These are phyloP conservation scores for Trypanosoma platydactyli DNA, from an alignment of 208 protist species.

Conservation along the genomic window DNA sequence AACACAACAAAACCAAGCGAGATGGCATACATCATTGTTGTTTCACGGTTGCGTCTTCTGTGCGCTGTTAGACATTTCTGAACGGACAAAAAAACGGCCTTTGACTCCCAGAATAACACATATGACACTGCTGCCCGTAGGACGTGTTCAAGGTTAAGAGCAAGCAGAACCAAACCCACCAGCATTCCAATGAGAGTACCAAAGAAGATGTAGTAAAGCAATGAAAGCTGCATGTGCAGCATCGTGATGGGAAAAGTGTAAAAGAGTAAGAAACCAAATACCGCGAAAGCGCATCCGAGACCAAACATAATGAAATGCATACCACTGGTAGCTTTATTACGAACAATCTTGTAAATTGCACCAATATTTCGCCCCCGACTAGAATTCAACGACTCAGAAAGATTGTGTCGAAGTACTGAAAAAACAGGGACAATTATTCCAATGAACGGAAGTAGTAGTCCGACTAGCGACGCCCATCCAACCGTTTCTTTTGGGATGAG, in stretches of 20 bases:
- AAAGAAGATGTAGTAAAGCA: slow-evolving; percentile 96
- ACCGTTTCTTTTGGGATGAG: slow-evolving; percentile 45
- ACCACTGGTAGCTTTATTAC: slow-evolving; percentile 29
- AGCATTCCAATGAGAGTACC: slow-evolving; percentile 89
- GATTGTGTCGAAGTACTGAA: slow-evolving; percentile 52
- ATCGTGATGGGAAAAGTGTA: slow-evolving; percentile 92
- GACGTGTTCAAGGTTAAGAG: slow-evolving; percentile 90
- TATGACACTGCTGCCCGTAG: slow-evolving; percentile 50
- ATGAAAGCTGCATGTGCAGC: slow-evolving; percentile 76
- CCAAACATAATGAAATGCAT: slow-evolving; percentile 43
- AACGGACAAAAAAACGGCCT: slow-evolving; percentile 61
- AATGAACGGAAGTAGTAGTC: slow-evolving; percentile 79
- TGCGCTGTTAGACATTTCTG: slow-evolving; percentile 93
- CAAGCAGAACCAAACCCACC: slow-evolving; percentile 83
- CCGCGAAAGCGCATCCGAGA: slow-evolving; percentile 54
- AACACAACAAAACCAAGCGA: slow-evolving; percentile 94
- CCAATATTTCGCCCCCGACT: slow-evolving; percentile 56
- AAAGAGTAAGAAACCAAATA: slow-evolving; percentile 90
- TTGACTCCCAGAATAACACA: slow-evolving; percentile 89
- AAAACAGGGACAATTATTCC: slow-evolving; percentile 88
- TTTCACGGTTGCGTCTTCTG: slow-evolving; percentile 92
- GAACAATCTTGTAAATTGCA: slow-evolving; percentile 74
- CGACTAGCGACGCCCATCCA: slow-evolving; percentile 64
- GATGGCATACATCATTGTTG: slow-evolving; percentile 94
- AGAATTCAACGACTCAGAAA: slow-evolving; percentile 88